These are phyloP conservation scores for Penicillium malachiteum DNA, from an alignment of 495 filamentous ascomycete genomes.

Conservation along the genomic window DNA sequence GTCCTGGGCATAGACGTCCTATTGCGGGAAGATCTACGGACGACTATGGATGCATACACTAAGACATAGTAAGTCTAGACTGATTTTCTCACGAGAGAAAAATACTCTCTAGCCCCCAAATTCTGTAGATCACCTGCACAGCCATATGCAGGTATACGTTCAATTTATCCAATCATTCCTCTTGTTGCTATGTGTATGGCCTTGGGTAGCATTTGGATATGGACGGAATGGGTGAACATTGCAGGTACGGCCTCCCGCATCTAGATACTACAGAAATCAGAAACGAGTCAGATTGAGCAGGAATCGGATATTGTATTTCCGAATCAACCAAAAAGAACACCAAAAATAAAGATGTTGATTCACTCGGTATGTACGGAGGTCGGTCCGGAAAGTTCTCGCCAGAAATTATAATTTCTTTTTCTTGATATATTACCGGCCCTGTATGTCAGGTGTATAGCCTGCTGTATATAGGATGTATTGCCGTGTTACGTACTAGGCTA, in stretches of 20 bases:
- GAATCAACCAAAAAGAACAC: neutral
- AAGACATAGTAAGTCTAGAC: constrained; percentile 13
- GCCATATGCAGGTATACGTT: constrained; percentile 1
- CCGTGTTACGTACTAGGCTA: no score
- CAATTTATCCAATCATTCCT: neutral
- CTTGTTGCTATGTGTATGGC: neutral
- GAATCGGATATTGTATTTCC: no score
- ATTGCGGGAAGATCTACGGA: no score
- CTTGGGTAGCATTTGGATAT: constrained; percentile 5
- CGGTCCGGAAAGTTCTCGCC: no score
- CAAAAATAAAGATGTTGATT: no score
- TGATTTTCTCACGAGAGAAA: constrained; percentile 2
- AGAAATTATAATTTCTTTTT: no score
- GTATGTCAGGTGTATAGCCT: no score
- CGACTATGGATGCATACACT: neutral
- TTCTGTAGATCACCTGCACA: constrained; percentile 11
- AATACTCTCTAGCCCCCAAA: neutral
- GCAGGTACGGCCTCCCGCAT: neutral
- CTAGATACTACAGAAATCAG: neutral
- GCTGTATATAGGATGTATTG: no score
- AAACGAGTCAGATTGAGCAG: constrained; percentile 1
- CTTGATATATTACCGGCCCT: no score
- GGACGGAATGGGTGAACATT: neutral
- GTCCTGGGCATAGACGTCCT: no score
- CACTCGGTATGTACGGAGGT: no score